Evolutionary conservation across 2,329 filamentous ascomycete species (phyloP).

Genomic region (Colletotrichum sp.): DNA sequence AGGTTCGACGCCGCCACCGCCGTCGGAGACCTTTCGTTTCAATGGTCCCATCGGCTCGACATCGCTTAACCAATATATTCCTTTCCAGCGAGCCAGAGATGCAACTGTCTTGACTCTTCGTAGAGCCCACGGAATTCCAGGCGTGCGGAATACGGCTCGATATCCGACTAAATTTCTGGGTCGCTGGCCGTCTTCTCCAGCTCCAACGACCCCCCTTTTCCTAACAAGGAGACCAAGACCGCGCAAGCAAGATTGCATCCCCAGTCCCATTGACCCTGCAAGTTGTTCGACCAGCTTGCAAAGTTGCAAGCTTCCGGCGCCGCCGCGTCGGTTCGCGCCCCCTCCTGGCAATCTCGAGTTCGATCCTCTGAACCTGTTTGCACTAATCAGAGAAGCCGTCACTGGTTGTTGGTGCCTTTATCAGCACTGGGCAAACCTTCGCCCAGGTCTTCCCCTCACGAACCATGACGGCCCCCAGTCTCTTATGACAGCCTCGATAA

Average conservation of each 20-base stretch:
- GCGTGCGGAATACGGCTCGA: constrained; percentile 7
- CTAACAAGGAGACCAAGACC: constrained; percentile 14
- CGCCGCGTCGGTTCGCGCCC: constrained; percentile 16
- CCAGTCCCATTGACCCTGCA: constrained; percentile 1
- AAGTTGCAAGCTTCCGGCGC: constrained; percentile 11
- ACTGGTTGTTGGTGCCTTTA: not conserved
- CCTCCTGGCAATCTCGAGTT: constrained; percentile 9
- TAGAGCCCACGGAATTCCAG: not conserved
- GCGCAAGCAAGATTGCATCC: constrained; percentile 10
- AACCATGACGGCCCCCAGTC: constrained; percentile 5
- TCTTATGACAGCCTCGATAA: not conserved
- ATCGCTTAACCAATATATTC: not conserved
- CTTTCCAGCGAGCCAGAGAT: not conserved
- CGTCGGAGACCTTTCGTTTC: not conserved
- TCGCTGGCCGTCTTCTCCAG: not conserved
- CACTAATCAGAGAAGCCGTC: constrained; percentile 7
- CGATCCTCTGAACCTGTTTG: not conserved
- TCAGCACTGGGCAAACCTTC: not conserved
- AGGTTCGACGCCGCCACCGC: not conserved
- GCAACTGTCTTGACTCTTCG: not conserved
- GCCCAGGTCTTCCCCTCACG: constrained; percentile 2
- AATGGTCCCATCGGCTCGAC: not conserved
- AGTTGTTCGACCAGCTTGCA: constrained; percentile 1
- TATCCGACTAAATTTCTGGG: constrained; percentile 10
- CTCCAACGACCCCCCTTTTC: constrained; percentile 5